These are phyloP conservation scores for Davidsoniella eucalypti DNA, from an alignment of 2,329 filamentous ascomycete genomes.

Conservation along the genomic window DNA sequence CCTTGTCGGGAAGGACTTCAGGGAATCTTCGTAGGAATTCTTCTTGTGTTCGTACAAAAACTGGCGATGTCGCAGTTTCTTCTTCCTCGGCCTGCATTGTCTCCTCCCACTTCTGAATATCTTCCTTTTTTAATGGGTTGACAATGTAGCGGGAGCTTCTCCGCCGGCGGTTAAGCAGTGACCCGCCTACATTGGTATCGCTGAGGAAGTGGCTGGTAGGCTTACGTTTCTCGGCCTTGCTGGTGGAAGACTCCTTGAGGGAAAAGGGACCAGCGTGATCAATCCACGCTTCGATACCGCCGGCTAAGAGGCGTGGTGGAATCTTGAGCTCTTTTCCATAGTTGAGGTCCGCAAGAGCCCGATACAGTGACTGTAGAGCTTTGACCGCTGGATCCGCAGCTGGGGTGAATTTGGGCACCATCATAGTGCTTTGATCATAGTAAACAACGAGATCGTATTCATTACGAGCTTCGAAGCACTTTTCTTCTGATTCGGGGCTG, in stretches of 20 bases:
- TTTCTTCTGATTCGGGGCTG: conserved; percentile 56
- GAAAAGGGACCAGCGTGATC: conserved; percentile 62
- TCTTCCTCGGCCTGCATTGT: conserved; percentile 48
- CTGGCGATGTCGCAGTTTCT: conserved; percentile 30
- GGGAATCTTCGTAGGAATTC: conserved; percentile 76
- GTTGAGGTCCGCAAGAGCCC: conserved; percentile 72
- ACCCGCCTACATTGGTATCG: background rate
- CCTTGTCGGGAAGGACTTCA: conserved; percentile 42
- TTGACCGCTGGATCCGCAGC: conserved; percentile 3
- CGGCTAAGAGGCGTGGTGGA: conserved; percentile 60
- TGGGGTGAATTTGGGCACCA: conserved; percentile 23
- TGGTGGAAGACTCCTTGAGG: conserved; percentile 27
- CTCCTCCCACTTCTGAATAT: conserved; percentile 67
- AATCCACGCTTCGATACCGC: conserved; percentile 75
- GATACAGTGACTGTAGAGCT: conserved; percentile 41
- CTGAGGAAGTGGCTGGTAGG: conserved; percentile 4
- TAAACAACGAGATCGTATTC: conserved; percentile 79
- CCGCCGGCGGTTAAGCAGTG: conserved; percentile 14
- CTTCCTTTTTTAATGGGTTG: conserved; percentile 61
- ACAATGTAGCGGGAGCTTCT: conserved; percentile 30
- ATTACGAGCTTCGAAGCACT: conserved; percentile 54
- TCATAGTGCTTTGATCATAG: conserved; percentile 57
- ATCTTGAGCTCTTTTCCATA: conserved; percentile 57
- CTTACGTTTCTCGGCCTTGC: conserved; percentile 13
- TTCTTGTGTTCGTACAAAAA: conserved; percentile 54